Base-by-base conservation (phyloP, 805 yeast genomes). In the Torulaspora microellipsoides region DNA sequence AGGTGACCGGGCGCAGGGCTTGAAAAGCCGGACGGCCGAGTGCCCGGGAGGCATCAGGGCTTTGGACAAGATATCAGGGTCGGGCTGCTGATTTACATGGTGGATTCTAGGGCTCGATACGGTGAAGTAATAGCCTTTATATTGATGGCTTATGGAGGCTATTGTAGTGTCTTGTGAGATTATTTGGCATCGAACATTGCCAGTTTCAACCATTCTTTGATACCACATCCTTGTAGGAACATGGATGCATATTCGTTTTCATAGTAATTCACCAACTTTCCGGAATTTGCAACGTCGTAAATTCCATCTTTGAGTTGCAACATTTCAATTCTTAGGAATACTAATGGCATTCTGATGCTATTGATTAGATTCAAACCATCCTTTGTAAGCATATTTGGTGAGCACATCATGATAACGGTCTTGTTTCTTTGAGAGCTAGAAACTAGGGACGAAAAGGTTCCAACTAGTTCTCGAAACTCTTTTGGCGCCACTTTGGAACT, bases 401-500 rank as follows among this genome's bases (percentile, higher is more conserved):
- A 60, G 36, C 66, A 61, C 56, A 65, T 54, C 15, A 65, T 45
- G 15, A 58, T 47, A 3, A 61, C 41, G 2, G 59, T 53, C 28
- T 48, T 48, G 42, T 55, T 53, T 13, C 51, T 42, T 25, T 56
- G 51, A 1, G 42, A 34, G 11, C 38, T 25, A 2, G 53, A 46
- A 0, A 60, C 58, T 25, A 45, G 36, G 7, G 62, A 54, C 7
- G 55, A 38, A 38, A 55, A 62, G 3, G 67, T 54, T 1, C 67
- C 69, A 8, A 59, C 53, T 8, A 60, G 35, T 38, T 64, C 67
- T 28, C 68, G 50, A 8, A 65, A 46, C 37, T 65, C 67, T 27
- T 48, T 56, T 1, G 64, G 63, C 1, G 62, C 49, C 3, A 65
- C 56, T 38, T 61, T 63, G 12, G 58, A 46, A 7, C 39, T 43